phyloP scores from a whole-genome alignment of 495 filamentous ascomycete genomes.

The Talaromyces nanjingensis region DNA sequence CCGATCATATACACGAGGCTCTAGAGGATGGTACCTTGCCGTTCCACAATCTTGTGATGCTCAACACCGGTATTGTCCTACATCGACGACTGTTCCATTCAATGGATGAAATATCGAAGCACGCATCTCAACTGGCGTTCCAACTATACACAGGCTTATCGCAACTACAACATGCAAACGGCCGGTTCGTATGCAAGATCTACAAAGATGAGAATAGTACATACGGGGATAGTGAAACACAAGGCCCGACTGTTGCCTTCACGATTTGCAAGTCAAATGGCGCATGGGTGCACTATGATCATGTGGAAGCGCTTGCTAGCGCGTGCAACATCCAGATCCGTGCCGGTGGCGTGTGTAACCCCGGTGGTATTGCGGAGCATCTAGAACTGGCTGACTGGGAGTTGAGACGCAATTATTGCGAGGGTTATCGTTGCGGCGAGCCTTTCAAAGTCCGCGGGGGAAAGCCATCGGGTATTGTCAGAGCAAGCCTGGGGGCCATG shows the following conservation, averaged over 20 bases:
- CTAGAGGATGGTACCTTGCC: conserved; percentile 75
- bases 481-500: conserved; percentile 67
- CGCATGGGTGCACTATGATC: conserved; percentile 46
- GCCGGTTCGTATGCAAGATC: conserved; percentile 46
- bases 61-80: conserved; percentile 61
- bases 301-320: conserved; percentile 58
- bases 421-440: conserved; percentile 57
- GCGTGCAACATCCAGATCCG: conserved; percentile 58
- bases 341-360: conserved; percentile 61
- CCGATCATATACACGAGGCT: conserved; percentile 51
- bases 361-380: conserved; percentile 43
- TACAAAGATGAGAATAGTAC: conserved; percentile 47
- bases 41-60: conserved; percentile 70
- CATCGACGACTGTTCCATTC: conserved; percentile 56
- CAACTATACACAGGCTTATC: conserved; percentile 44
- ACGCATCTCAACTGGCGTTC: conserved; percentile 51
- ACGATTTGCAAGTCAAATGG: conserved; percentile 53
- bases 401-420: conserved; percentile 51
- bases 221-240: conserved; percentile 50
- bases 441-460: conserved; percentile 45
- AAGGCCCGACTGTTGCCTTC: conserved; percentile 68
- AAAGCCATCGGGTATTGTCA: conserved; percentile 56
- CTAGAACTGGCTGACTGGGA: conserved; percentile 47
- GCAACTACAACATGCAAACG: conserved; percentile 53
- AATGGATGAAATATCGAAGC: conserved; percentile 54